A percentile compares a stretch with the other conserved stretches of the same genome.
Evolutionary conservation across 805 yeast genomes (phyloP).

Genomic region (Saccharomyces jurei): DNA sequence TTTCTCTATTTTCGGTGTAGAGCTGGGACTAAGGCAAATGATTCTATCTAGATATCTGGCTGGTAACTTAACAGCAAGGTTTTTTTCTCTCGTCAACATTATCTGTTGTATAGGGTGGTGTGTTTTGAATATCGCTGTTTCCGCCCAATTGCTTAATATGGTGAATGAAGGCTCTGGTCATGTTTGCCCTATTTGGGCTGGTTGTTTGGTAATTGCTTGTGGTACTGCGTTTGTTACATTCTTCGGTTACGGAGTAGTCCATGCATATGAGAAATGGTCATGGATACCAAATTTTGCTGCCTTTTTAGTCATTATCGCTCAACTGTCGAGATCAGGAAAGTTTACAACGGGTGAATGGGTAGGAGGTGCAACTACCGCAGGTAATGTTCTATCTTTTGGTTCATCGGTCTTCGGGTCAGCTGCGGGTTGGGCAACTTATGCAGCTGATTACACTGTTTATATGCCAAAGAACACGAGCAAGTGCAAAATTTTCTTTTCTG

Average conservation of each 20-base stretch:
- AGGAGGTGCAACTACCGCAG: constrained; percentile 64
- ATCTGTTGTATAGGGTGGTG: constrained; percentile 93
- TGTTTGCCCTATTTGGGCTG: constrained; percentile 81
- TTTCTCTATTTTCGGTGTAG: constrained; percentile 76
- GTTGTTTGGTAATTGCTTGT: constrained; percentile 62
- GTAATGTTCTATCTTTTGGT: constrained; percentile 70
- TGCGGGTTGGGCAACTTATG: constrained; percentile 92
- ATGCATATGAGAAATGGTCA: constrained; percentile 71
- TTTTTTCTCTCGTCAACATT: constrained; percentile 68
- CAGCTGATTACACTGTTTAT: constrained; percentile 87
- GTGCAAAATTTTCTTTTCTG: constrained; percentile 51
- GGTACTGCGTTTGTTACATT: constrained; percentile 66
- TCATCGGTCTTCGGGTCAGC: constrained; percentile 81
- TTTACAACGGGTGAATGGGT: constrained; percentile 46
- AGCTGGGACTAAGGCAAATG: constrained; percentile 83
- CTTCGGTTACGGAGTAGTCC: constrained; percentile 80
- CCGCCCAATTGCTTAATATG: constrained; percentile 74
- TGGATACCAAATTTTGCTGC: constrained; percentile 76
- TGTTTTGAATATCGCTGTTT: constrained; percentile 82
- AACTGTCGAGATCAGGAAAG: constrained; percentile 58
- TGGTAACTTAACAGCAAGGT: constrained; percentile 68
- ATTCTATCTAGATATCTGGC: constrained; percentile 66
- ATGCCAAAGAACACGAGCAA: constrained; percentile 60
- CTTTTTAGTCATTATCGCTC: constrained; percentile 70
- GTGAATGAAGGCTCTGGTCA: constrained; percentile 46